Base-by-base conservation (phyloP, 2,329 filamentous ascomycete species). In the Ophiostoma australiae region DNA sequence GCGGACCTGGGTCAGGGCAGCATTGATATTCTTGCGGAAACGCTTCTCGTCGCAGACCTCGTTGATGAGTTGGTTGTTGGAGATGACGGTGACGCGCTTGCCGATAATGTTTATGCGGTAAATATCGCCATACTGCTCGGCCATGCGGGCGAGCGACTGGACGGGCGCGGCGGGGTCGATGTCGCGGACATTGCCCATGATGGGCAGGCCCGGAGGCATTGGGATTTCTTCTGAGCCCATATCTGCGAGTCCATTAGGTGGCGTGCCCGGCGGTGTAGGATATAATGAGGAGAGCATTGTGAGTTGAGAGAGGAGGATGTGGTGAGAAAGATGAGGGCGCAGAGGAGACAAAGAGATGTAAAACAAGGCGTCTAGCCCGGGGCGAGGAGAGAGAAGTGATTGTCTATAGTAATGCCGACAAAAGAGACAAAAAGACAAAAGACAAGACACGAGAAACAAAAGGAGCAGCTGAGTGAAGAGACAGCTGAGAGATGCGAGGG, bases 191-290 rank as follows among this genome's bases (percentile, higher is more conserved):
- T 75, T 74, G 61, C 75, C 75, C 2, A 76, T 71, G 3, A 76
- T 33, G 3, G 74, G 74, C 33, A 69, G 68, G n/a, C 71, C 74
- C 27, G 61, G 61, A 4, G 74, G 75, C 33, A 72, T 72, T 0
- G 75, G 71, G 3, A 75, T 90, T 2, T 70, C 39, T 17, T 67
- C 66, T 8, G 66, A 17, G 23, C 66, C 66, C 37, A 67, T 31
- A 3, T 69, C 27, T 68, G 55, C 15, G 66, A 15, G n/a, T 3
- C 67, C 72, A 71, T 72, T 31, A 63, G 17, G 39, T 58, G 41
- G n/a, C 27, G 69, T 37, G 15, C 31, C 15, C 13, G 63, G 33
- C 33, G 63, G 33, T 8, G 63, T 67, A 13, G 65, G 65, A 44
- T 17, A 44, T 17, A 67, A 23, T 41, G 65, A 41, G 0, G n/a